These are phyloP conservation scores for Diutina pseudorugosa DNA, from an alignment of 1,139 yeast species.

Conservation along the genomic window DNA sequence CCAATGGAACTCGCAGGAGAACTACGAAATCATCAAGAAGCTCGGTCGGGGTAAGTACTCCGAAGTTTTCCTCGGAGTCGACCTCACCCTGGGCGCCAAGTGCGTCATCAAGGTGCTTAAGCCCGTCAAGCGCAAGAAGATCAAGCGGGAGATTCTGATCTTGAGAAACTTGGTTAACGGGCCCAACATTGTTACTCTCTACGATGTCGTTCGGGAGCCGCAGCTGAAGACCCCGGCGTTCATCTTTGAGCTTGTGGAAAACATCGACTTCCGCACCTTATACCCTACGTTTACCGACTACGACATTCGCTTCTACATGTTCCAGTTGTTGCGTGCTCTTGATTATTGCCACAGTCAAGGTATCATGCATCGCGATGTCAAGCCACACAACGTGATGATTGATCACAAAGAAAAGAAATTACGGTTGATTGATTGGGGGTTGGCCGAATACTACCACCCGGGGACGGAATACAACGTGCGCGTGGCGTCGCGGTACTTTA, in stretches of 20 bases:
- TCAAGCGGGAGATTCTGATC: slow-evolving; percentile 88
- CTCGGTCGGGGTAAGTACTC: slow-evolving; percentile 38
- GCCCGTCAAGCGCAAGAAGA: slow-evolving; percentile 90
- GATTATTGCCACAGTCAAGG: slow-evolving; percentile 97
- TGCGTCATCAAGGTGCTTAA: slow-evolving; percentile 14
- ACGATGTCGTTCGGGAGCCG: slow-evolving; percentile 86
- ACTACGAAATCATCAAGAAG: slow-evolving; percentile 33
- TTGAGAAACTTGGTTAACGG: slow-evolving; percentile 82
- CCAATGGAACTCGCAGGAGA: slow-evolving; percentile 36
- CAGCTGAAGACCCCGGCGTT: slow-evolving; percentile 87
- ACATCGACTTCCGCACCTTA: slow-evolving; percentile 79
- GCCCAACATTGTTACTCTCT: slow-evolving; percentile 67
- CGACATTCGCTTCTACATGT: slow-evolving; percentile 84
- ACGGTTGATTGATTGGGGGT: slow-evolving; percentile 95
- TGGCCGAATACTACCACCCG: slow-evolving; percentile 94
- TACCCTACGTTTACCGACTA: slow-evolving; percentile 80
- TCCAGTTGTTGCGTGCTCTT: slow-evolving; percentile 75
- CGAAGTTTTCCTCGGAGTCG: slow-evolving; percentile 46
- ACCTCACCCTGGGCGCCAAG: slow-evolving; percentile 36
- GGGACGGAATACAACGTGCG: slow-evolving; percentile 93
- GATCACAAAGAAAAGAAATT: slow-evolving; percentile 67
- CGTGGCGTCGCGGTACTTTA: slow-evolving; percentile 95
- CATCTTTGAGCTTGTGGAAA: slow-evolving; percentile 82
- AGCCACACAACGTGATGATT: slow-evolving; percentile 97
- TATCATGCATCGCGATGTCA: slow-evolving; percentile 96